A percentile compares a stretch with the other conserved stretches of the same genome.
These are phyloP conservation scores for Suillus americanus DNA, from an alignment of 768 basidiomycete species.

Conservation along the genomic window DNA sequence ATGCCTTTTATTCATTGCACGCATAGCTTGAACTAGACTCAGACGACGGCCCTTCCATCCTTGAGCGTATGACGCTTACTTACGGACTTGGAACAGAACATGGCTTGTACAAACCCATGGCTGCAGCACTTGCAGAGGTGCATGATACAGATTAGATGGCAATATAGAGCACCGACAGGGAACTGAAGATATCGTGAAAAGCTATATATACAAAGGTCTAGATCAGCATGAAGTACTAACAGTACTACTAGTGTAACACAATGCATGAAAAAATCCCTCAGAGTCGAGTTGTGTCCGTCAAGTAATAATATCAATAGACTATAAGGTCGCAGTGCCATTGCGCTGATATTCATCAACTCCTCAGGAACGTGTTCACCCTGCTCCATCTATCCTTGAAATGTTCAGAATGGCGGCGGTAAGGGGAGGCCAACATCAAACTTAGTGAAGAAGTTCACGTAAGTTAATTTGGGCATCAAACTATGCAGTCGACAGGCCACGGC, in stretches of 20 bases:
- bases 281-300: neutral
- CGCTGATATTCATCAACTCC: neutral
- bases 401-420: neutral
- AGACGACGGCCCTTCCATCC: constrained; percentile 46
- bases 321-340: neutral
- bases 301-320: neutral
- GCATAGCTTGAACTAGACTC: constrained; percentile 4
- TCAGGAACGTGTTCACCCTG: neutral
- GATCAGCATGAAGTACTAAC: neutral
- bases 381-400: neutral
- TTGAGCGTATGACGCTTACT: constrained; percentile 73
- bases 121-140: constrained; percentile 31
- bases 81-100: constrained; percentile 86
- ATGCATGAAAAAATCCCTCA: neutral
- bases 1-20: neutral
- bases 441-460: neutral
- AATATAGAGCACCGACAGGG: neutral
- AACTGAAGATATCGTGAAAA: neutral
- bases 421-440: neutral
- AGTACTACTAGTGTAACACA: neutral
- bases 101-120: constrained; percentile 55
- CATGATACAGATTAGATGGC: neutral
- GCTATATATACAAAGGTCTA: neutral
- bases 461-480: neutral
- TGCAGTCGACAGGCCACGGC: neutral